phyloP scores from a whole-genome alignment of 371 early-diverging fungal genomes.

The Chytridiales sp. region DNA sequence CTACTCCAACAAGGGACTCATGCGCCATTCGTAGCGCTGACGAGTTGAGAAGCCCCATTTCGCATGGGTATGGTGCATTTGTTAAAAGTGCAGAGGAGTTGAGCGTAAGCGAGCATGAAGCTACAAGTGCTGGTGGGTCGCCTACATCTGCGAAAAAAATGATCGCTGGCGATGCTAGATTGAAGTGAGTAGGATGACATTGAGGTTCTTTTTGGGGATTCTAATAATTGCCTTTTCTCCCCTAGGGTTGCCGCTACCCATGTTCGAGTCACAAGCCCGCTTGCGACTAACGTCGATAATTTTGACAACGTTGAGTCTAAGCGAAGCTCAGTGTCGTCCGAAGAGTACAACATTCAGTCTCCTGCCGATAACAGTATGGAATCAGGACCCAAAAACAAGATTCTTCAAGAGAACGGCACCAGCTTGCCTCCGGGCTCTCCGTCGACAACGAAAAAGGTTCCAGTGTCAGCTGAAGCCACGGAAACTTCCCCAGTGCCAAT shows the following conservation, averaged over 20 bases:
- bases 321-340: background rate
- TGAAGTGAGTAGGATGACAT: too few relatives aligned
- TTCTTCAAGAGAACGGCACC: background rate
- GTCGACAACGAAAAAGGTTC: background rate
- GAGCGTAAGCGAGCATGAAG: too few relatives aligned
- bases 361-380: background rate
- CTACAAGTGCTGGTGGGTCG: too few relatives aligned
- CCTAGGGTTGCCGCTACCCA: conserved; percentile 24
- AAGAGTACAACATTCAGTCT: background rate
- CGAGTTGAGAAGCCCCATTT: conserved; percentile 7
- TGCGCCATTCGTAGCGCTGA: conserved; percentile 3
- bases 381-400: too few relatives aligned
- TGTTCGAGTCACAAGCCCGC: conserved; percentile 38
- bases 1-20: background rate
- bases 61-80: too few relatives aligned
- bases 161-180: too few relatives aligned
- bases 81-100: conserved; percentile 22
- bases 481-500: too few relatives aligned
- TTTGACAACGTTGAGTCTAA: conserved; percentile 22
- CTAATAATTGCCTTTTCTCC: too few relatives aligned
- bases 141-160: too few relatives aligned
- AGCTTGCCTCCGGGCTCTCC: background rate
- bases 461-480: background rate
- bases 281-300: conserved; percentile 29
- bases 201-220: too few relatives aligned